phyloP scores from a whole-genome alignment of 2,329 filamentous ascomycete species.

The Pseudocercospora fijiensis region DNA sequence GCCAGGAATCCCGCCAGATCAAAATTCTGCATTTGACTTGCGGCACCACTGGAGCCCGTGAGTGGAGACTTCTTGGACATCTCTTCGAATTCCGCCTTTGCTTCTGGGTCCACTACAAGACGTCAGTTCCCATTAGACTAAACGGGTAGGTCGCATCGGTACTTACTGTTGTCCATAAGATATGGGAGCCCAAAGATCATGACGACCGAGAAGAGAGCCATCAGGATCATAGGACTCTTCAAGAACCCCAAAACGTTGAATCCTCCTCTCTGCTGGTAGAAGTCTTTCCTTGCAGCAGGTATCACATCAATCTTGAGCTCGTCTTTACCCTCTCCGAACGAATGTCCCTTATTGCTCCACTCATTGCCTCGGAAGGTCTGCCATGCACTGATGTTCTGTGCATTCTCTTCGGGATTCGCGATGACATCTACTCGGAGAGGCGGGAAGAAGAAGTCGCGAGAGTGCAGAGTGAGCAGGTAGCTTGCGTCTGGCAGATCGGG shows the following conservation, averaged over 20 bases:
- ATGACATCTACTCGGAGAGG: constrained; percentile 76
- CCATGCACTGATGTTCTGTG: constrained; percentile 63
- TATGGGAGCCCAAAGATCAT: constrained; percentile 93
- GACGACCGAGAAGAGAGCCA: constrained; percentile 77
- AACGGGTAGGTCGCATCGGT: background rate
- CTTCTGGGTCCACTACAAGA: constrained; percentile 86
- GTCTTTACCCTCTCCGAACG: constrained; percentile 45
- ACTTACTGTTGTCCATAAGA: constrained; percentile 85
- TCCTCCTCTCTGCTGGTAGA: constrained; percentile 70
- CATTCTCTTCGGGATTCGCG: constrained; percentile 39
- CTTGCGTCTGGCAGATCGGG: constrained; percentile 66
- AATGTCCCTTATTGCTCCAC: constrained; percentile 81
- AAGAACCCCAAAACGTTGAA: constrained; percentile 70
- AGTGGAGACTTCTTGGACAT: constrained; percentile 76
- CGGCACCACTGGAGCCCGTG: constrained; percentile 42
- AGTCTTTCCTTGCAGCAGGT: constrained; percentile 65
- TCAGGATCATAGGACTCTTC: constrained; percentile 95
- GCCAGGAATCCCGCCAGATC: constrained; percentile 69
- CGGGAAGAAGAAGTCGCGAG: constrained; percentile 70
- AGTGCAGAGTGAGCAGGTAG: constrained; percentile 81
- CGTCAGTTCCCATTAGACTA: constrained; percentile 18
- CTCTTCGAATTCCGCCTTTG: constrained; percentile 87
- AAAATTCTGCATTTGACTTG: constrained; percentile 60
- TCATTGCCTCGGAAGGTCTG: constrained; percentile 87
- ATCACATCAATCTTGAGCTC: constrained; percentile 60